These are phyloP conservation scores for Xeromyces bisporus DNA, from an alignment of 495 filamentous ascomycete genomes.

Conservation along the genomic window DNA sequence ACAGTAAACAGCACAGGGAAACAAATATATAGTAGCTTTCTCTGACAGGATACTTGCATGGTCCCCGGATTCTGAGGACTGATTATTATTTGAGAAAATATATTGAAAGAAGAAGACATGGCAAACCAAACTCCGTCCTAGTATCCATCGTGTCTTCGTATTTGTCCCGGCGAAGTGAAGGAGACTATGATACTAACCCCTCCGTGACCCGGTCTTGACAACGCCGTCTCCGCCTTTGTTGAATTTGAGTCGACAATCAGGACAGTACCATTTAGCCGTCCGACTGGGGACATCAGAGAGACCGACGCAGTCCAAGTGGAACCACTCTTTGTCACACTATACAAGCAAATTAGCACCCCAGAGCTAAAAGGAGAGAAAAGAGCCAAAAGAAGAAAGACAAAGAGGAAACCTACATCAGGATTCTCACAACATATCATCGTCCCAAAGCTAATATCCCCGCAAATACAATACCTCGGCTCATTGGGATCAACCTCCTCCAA, in stretches of 20 bases:
- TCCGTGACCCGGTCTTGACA: constrained; percentile 17
- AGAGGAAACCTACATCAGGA: constrained; percentile 48
- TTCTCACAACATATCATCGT: constrained; percentile 95
- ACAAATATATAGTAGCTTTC: background rate
- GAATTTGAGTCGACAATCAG: constrained; percentile 58
- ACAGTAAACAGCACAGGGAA: constrained; percentile 2
- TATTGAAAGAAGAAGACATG: constrained; percentile 1
- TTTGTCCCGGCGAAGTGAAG: background rate
- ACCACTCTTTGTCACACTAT: constrained; percentile 69
- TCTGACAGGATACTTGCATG: no score
- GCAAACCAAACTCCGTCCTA: constrained; percentile 2
- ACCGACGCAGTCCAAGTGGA: constrained; percentile 80
- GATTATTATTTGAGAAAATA: no score
- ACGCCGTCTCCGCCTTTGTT: constrained; percentile 34
- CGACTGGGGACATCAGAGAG: constrained; percentile 56
- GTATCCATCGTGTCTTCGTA: background rate
- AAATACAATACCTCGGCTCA: constrained; percentile 81
- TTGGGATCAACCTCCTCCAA: constrained; percentile 68
- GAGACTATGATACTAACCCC: no score
- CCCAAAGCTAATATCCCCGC: constrained; percentile 80
- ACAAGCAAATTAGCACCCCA: constrained; percentile 12
- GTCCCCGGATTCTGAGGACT: no score
- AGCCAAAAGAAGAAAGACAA: constrained; percentile 3
- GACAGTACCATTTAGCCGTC: constrained; percentile 88
- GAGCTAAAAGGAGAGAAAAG: no score